phyloP scores from a whole-genome alignment of 192 early-diverging fungal genomes.

The Coemansia furcata region DNA sequence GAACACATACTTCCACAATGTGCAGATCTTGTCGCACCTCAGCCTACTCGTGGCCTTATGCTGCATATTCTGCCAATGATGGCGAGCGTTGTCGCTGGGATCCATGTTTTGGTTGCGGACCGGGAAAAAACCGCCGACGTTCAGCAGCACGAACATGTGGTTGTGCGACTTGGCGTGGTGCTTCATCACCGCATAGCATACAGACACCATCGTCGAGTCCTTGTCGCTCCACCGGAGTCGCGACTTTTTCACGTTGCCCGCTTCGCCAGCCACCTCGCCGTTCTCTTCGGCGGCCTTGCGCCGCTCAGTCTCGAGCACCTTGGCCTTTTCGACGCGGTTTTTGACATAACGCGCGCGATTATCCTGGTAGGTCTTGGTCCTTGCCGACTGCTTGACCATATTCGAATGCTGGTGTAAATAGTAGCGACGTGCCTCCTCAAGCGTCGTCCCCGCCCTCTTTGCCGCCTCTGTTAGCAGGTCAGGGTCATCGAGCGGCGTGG shows the following conservation, averaged over 20 bases:
- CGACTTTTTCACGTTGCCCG: background rate
- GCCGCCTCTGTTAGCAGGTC: slow-evolving; percentile 11
- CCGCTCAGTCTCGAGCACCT: background rate
- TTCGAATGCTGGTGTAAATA: slow-evolving; percentile 14
- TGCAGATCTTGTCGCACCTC: background rate
- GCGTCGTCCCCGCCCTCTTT: slow-evolving; percentile 9
- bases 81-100: slow-evolving; percentile 15
- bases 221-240: slow-evolving; percentile 18
- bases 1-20: slow-evolving; percentile 29
- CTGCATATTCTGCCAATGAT: slow-evolving; percentile 11
- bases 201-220: slow-evolving; percentile 5
- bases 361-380: too few species aligned
- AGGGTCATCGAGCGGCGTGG: slow-evolving; percentile 18
- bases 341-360: background rate
- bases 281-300: background rate
- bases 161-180: slow-evolving; percentile 23
- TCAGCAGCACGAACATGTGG: slow-evolving; percentile 14
- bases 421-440: slow-evolving; percentile 21
- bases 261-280: background rate
- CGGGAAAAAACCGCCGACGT: slow-evolving; percentile 15
- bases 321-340: background rate
- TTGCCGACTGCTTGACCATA: background rate
- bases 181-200: slow-evolving; percentile 17
- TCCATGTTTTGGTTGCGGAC: background rate
- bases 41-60: background rate